Percentiles rank a stretch among this genome's conserved stretches.
These are phyloP conservation scores for Lolium perenne DNA, from an alignment of 176 grass and related monocot species.

Conservation along the genomic window DNA sequence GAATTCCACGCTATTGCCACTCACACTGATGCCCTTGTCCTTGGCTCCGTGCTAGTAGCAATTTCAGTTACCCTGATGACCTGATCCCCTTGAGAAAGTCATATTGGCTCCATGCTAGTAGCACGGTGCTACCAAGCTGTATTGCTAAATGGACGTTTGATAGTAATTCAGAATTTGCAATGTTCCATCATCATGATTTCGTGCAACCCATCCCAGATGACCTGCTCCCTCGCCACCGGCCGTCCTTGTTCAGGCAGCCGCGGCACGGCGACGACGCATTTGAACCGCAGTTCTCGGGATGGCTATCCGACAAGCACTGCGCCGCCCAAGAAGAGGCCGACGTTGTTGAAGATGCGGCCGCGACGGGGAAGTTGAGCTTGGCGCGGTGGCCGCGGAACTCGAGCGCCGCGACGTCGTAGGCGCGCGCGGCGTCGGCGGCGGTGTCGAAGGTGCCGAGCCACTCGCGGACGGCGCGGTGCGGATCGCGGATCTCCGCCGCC, in stretches of 20 bases:
- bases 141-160: too few species aligned
- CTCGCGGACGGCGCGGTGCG: constrained; percentile 67
- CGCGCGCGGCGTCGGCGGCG: constrained; percentile 71
- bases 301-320: background rate
- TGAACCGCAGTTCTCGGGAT: constrained; percentile 4
- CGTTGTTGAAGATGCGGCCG: background rate
- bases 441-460: constrained; percentile 94
- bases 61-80: too few species aligned
- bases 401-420: constrained; percentile 74
- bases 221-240: constrained; percentile 17
- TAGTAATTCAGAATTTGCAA: constrained; percentile 10
- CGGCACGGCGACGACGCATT: background rate
- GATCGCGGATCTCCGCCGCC: constrained; percentile 91
- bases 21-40: too few species aligned
- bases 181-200: constrained; percentile 68
- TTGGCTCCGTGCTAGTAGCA: too few species aligned
- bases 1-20: too few species aligned
- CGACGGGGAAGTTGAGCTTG: constrained; percentile 62
- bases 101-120: too few species aligned
- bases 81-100: too few species aligned
- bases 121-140: too few species aligned
- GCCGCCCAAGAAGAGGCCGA: constrained; percentile 1
- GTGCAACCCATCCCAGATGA: constrained; percentile 66
- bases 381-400: constrained; percentile 62
- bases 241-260: background rate